Conservation (phyloP, 495 filamentous ascomycete species). For the Xylaria nigripes region DNA sequence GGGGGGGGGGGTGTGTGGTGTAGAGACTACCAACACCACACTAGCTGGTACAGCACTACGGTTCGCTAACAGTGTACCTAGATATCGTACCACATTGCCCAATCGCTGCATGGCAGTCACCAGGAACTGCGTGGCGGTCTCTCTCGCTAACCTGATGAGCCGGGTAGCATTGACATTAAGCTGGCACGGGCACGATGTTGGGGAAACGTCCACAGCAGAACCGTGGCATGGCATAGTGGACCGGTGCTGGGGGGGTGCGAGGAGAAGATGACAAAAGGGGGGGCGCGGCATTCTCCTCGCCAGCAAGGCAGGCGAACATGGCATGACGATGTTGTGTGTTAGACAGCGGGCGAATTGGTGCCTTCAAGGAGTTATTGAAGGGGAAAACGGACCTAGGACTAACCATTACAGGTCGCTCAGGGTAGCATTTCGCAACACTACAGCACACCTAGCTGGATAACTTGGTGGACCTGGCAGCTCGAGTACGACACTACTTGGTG, state of each 20-base stretch:
- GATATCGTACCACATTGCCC: conserved; percentile 1
- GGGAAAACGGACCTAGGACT: conserved; percentile 8
- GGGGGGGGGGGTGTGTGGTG: conserved; percentile 17
- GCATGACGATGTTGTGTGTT: conserved; percentile 11
- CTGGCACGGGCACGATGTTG: conserved; percentile 19
- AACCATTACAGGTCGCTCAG: conserved; percentile 6
- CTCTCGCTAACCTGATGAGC: conserved; percentile 15
- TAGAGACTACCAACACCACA: background rate
- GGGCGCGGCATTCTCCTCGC: background rate
- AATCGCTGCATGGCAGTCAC: conserved; percentile 20
- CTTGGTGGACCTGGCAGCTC: conserved; percentile 7
- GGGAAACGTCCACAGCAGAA: conserved; percentile 8
- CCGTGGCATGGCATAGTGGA: conserved; percentile 4
- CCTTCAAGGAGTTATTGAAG: conserved; percentile 1
- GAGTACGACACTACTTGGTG: conserved; percentile 8
- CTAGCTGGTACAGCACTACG: conserved; percentile 4
- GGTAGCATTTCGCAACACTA: conserved; percentile 3
- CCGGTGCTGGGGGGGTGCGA: conserved; percentile 3
- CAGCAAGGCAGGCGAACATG: conserved; percentile 8
- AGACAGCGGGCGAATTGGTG: conserved; percentile 9
- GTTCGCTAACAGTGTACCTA: conserved; percentile 15
- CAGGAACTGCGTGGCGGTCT: conserved; percentile 24
- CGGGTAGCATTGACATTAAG: conserved; percentile 22
- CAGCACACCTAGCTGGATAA: background rate
- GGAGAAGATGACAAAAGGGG: conserved; percentile 7